Percentiles rank a stretch among this genome's conserved stretches.
These are phyloP conservation scores for Gaeumannomyces tritici DNA, from an alignment of 2,329 filamentous ascomycete genomes.

Conservation along the genomic window DNA sequence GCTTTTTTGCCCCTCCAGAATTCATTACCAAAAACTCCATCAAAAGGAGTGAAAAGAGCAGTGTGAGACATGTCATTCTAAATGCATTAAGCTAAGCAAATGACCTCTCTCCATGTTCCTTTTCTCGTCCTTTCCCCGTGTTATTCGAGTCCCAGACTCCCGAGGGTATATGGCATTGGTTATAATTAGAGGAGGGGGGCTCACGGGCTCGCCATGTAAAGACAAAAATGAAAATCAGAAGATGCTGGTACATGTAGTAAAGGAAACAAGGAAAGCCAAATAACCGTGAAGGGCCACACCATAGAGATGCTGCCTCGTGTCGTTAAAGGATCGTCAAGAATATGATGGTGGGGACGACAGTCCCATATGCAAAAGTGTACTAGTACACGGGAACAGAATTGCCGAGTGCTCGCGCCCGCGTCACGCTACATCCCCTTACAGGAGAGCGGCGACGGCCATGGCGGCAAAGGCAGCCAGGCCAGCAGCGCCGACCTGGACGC, in stretches of 20 bases:
- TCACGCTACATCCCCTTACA: conserved; percentile 25
- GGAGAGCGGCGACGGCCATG: conserved; percentile 32
- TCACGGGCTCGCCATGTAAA: conserved; percentile 3
- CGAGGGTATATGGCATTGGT: not conserved
- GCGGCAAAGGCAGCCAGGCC: conserved; percentile 33
- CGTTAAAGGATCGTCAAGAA: conserved; percentile 9
- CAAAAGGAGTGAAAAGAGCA: not conserved
- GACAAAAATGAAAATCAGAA: not conserved
- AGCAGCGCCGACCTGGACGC: conserved; percentile 24
- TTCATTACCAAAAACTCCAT: too few relatives aligned
- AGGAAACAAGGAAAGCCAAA: not conserved
- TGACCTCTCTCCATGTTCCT: not conserved
- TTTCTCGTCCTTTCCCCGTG: not conserved
- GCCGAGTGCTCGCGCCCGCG: not conserved
- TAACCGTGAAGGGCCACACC: not conserved
- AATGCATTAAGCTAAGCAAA: not conserved
- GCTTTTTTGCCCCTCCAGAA: not conserved
- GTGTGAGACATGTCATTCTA: not conserved
- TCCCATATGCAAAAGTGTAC: not conserved
- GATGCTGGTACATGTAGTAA: not conserved
- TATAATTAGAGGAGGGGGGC: not conserved
- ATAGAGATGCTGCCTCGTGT: conserved; percentile 1
- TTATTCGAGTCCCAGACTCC: not conserved
- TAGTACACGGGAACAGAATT: not conserved
- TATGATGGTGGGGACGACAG: conserved; percentile 6